Percentiles rank a stretch among this genome's conserved stretches.
These are phyloP conservation scores for Naganishia kalamii DNA, from an alignment of 768 basidiomycete species.

Conservation along the genomic window DNA sequence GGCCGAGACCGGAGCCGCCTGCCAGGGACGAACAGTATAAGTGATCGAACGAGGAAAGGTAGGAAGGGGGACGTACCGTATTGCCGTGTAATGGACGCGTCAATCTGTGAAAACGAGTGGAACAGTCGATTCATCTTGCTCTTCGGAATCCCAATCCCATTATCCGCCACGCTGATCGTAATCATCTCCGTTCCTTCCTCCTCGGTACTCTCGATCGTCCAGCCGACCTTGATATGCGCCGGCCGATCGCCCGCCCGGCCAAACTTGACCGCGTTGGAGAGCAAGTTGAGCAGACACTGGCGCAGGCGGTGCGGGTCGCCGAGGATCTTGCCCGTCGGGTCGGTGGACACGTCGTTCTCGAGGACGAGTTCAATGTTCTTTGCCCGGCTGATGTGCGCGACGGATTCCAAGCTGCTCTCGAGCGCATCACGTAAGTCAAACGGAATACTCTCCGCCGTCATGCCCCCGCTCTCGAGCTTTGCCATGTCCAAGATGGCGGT, in stretches of 20 bases:
- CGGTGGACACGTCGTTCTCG: constrained; percentile 26
- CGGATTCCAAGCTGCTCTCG: constrained; percentile 33
- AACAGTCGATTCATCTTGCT: constrained; percentile 37
- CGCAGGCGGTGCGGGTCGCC: constrained; percentile 39
- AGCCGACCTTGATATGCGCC: constrained; percentile 25
- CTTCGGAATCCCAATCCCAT: constrained; percentile 38
- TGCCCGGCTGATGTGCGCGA: constrained; percentile 32
- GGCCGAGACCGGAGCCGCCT: constrained; percentile 29
- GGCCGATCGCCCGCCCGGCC: constrained; percentile 27
- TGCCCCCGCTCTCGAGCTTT: constrained; percentile 27
- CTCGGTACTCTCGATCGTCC: constrained; percentile 19
- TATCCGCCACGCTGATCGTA: constrained; percentile 31
- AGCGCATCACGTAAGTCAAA: constrained; percentile 36
- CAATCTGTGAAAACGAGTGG: constrained; percentile 37
- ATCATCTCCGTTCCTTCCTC: constrained; percentile 24
- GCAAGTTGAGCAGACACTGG: constrained; percentile 33
- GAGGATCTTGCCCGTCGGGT: constrained; percentile 30
- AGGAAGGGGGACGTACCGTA: constrained; percentile 22
- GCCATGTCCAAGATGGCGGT: constrained; percentile 34
- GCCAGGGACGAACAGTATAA: not conserved
- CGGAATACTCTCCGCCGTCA: constrained; percentile 34
- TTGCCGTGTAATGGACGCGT: constrained; percentile 33
- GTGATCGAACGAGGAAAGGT: too few species aligned
- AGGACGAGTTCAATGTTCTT: constrained; percentile 37
- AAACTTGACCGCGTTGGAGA: constrained; percentile 41